A percentile compares a stretch with the other conserved stretches of the same genome.
These are phyloP conservation scores for Aspergillus vadensis DNA, from an alignment of 2,329 filamentous ascomycete genomes.

Conservation along the genomic window DNA sequence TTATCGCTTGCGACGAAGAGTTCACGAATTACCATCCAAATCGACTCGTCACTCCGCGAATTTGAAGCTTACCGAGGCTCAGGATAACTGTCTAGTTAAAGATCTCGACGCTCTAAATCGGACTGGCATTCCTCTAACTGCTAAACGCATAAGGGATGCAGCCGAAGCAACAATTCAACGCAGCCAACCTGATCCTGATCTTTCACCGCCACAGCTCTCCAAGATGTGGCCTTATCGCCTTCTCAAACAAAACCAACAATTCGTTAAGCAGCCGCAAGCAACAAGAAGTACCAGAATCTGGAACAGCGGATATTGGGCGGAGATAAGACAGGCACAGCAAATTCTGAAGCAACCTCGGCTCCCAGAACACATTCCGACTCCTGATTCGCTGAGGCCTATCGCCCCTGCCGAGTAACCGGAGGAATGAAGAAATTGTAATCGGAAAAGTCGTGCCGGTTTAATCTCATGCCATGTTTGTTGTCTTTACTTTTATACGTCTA, in stretches of 20 bases:
- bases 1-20: background rate
- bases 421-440: background rate
- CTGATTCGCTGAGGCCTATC: background rate
- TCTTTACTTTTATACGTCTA: background rate
- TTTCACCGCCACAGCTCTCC: background rate
- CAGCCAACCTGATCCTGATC: background rate
- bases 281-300: background rate
- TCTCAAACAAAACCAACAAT: background rate
- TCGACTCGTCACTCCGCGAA: background rate
- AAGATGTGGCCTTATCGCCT: background rate
- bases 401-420: conserved; percentile 3
- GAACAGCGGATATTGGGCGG: background rate
- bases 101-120: background rate
- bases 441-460: background rate
- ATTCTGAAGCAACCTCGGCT: conserved; percentile 1
- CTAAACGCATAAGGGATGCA: background rate
- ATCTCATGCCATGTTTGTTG: background rate
- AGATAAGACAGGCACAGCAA: background rate
- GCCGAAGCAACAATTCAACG: background rate
- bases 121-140: background rate
- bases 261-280: no score
- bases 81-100: background rate
- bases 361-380: background rate
- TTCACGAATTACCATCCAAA: background rate
- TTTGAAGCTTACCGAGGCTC: background rate